Evolutionary conservation across 371 early-diverging fungal species (phyloP).

Genomic region (Nematocida sp.): DNA sequence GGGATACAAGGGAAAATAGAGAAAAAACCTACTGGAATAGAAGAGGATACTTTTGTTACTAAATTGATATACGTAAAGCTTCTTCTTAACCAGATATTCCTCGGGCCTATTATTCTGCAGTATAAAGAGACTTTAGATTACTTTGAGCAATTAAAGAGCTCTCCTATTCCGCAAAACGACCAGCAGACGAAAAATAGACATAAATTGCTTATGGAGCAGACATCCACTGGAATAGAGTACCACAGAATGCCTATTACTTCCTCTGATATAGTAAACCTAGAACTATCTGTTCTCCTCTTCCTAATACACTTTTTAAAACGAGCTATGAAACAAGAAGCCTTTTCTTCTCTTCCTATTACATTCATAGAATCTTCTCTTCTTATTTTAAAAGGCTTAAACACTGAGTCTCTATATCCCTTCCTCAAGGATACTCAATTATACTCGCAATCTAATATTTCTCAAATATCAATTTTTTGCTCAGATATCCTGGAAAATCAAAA

Average conservation of each 20-base stretch:
- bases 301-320: slow-evolving; percentile 1
- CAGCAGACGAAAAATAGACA: not conserved
- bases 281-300: not conserved
- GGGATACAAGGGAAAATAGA: not conserved
- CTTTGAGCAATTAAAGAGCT: not conserved
- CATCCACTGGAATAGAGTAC: slow-evolving; percentile 15
- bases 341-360: not conserved
- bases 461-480: not conserved
- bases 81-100: slow-evolving; percentile 12
- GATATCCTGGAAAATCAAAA: not conserved
- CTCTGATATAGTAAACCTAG: not conserved
- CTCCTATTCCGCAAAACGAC: not conserved
- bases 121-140: not conserved
- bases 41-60: slow-evolving; percentile 21
- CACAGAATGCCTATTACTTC: not conserved
- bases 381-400: not conserved
- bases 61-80: slow-evolving; percentile 43
- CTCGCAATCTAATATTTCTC: not conserved
- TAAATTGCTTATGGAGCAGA: not conserved
- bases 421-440: not conserved
- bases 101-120: not conserved
- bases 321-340: not conserved
- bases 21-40: not conserved
- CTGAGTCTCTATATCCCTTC: not conserved
- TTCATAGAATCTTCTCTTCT: not conserved